Evolutionary conservation across 352 stramenopile species (phyloP).

Genomic region (Elongisporangium senticosum): DNA sequence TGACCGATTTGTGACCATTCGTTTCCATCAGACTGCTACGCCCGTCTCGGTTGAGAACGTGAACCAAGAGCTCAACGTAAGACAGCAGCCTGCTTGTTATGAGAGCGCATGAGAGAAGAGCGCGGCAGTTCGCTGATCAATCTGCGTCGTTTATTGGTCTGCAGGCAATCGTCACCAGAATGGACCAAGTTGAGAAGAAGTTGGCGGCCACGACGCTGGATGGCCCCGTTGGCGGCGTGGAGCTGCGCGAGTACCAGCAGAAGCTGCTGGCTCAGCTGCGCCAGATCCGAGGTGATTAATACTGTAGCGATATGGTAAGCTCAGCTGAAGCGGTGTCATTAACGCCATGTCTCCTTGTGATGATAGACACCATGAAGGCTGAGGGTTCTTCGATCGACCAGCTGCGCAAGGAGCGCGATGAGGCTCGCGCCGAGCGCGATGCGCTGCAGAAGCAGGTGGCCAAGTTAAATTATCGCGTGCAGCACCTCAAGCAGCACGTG

Average conservation of each 20-base stretch:
- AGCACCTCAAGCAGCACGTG: constrained; percentile 73
- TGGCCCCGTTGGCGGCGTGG: constrained; percentile 47
- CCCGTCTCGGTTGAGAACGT: constrained; percentile 24
- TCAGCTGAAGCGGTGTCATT: too few relatives aligned
- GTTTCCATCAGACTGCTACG: background rate
- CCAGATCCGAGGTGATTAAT: constrained; percentile 45
- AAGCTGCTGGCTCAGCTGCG: constrained; percentile 56
- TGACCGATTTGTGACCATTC: background rate
- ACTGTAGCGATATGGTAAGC: too few relatives aligned
- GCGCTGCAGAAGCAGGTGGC: constrained; percentile 61
- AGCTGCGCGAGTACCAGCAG: constrained; percentile 66
- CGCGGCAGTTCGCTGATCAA: background rate
- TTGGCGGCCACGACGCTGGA: constrained; percentile 29
- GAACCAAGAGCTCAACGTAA: constrained; percentile 25
- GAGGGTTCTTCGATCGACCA: constrained; percentile 59
- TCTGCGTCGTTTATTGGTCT: constrained; percentile 3
- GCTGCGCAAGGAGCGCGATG: constrained; percentile 57
- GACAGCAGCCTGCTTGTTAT: background rate
- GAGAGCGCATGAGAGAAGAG: background rate
- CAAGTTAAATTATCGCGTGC: constrained; percentile 77
- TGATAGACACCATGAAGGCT: constrained; percentile 51
- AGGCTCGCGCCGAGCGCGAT: constrained; percentile 49
- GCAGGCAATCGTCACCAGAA: constrained; percentile 40
- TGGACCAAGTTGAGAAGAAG: constrained; percentile 42
- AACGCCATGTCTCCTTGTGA: background rate